Conservation (phyloP, 371 early-diverging fungal species). For the Vairimorpha necatrix region DNA sequence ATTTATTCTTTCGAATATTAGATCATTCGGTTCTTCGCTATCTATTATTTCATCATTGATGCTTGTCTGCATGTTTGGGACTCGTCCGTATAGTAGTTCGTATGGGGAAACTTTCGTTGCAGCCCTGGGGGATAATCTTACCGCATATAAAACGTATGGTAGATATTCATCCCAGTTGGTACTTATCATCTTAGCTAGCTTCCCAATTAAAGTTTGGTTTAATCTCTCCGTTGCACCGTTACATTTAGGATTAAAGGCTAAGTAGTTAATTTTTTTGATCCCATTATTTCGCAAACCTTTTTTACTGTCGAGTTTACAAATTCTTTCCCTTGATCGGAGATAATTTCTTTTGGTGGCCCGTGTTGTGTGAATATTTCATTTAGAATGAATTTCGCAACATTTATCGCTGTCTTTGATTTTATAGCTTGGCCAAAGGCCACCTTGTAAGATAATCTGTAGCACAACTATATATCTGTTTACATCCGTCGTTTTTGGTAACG, state of each 20-base stretch:
- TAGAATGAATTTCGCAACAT: constrained; percentile 55
- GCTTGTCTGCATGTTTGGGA: background rate
- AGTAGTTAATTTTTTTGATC: background rate
- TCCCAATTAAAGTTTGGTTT: constrained; percentile 34
- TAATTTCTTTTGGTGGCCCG: constrained; percentile 59
- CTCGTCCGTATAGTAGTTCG: constrained; percentile 18
- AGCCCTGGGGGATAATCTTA: background rate
- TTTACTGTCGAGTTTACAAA: constrained; percentile 34
- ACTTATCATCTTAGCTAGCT: constrained; percentile 21
- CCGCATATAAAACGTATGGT: too few relatives aligned
- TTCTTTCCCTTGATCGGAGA: constrained; percentile 62
- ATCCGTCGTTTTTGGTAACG: constrained; percentile 30
- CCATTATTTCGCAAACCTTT: background rate
- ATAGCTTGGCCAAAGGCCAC: constrained; percentile 63
- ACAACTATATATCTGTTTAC: constrained; percentile 64
- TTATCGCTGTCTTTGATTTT: constrained; percentile 38
- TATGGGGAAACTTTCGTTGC: background rate
- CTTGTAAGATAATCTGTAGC: constrained; percentile 65
- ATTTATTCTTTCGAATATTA: background rate
- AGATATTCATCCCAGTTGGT: background rate
- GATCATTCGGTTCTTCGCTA: background rate
- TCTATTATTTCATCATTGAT: background rate
- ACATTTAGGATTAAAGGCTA: background rate
- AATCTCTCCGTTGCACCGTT: constrained; percentile 10
- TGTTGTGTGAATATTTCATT: constrained; percentile 7